Evolutionary conservation across 305 asterid genomes (phyloP).

Genomic region (Fraxinus latifolia): DNA sequence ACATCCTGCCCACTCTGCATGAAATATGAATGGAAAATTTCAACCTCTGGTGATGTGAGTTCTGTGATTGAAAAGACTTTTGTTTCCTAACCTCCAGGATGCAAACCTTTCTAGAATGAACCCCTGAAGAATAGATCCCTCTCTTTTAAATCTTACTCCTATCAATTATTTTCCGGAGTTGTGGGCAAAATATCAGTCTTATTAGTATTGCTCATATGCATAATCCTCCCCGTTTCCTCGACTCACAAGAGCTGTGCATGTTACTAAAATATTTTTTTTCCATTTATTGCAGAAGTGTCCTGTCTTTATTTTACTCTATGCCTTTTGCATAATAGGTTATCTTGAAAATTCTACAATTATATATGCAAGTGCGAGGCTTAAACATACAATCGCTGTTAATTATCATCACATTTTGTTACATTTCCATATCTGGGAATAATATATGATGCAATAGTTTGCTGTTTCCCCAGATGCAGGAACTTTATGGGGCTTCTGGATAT

Average conservation of each 20-base stretch:
- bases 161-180: not conserved
- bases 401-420: not conserved
- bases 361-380: not conserved
- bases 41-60: not conserved
- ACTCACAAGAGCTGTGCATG: not conserved
- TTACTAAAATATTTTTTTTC: not conserved
- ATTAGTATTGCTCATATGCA: not conserved
- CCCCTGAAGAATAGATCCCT: not conserved
- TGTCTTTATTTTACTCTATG: not conserved
- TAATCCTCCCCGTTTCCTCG: not conserved
- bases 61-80: not conserved
- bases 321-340: slow-evolving; percentile 1
- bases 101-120: not conserved
- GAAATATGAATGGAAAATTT: not conserved
- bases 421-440: not conserved
- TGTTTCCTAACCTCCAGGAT: not conserved
- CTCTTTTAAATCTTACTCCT: not conserved
- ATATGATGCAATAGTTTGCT: slow-evolving; percentile 14
- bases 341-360: slow-evolving; percentile 3
- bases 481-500: slow-evolving; percentile 93
- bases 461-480: slow-evolving; percentile 70
- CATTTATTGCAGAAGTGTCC: not conserved
- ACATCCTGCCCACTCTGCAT: not conserved
- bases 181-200: not conserved
- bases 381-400: slow-evolving; percentile 6